These are phyloP conservation scores for Collybia sp. DNA, from an alignment of 768 basidiomycete species.

Conservation along the genomic window DNA sequence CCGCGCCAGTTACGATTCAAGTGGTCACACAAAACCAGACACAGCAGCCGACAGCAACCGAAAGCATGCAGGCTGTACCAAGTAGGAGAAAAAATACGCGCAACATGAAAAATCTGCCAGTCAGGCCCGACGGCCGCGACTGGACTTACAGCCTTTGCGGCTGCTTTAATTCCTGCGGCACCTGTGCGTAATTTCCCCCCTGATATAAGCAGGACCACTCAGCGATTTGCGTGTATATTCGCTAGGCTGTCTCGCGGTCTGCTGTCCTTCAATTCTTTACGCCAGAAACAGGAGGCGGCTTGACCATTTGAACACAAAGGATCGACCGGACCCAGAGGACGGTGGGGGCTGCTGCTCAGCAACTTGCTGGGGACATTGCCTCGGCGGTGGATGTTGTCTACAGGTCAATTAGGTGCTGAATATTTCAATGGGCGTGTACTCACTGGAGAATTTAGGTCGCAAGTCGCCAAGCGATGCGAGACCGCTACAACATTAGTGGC, in stretches of 20 bases:
- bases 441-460: too few relatives aligned
- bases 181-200: too few relatives aligned
- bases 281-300: constrained; percentile 29
- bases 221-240: too few relatives aligned
- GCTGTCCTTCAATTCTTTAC: constrained; percentile 32
- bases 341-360: constrained; percentile 21
- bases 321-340: constrained; percentile 27
- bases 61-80: constrained; percentile 11
- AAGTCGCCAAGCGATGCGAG: too few relatives aligned
- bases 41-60: constrained; percentile 12
- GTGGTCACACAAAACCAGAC: too few relatives aligned
- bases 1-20: too few relatives aligned
- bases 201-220: too few relatives aligned
- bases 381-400: constrained; percentile 22
- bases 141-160: constrained; percentile 22
- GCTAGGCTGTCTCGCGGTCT: too few relatives aligned
- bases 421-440: too few relatives aligned
- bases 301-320: constrained; percentile 22
- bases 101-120: constrained; percentile 20
- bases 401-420: constrained; percentile 8
- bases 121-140: constrained; percentile 16
- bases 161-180: constrained; percentile 11
- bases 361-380: background rate
- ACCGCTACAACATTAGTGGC: too few relatives aligned
- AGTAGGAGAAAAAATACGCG: constrained; percentile 11